A percentile compares a stretch with the other conserved stretches of the same genome.
Evolutionary conservation across 768 basidiomycete species (phyloP).

Genomic region (Rubroboletus pulcherrimus): DNA sequence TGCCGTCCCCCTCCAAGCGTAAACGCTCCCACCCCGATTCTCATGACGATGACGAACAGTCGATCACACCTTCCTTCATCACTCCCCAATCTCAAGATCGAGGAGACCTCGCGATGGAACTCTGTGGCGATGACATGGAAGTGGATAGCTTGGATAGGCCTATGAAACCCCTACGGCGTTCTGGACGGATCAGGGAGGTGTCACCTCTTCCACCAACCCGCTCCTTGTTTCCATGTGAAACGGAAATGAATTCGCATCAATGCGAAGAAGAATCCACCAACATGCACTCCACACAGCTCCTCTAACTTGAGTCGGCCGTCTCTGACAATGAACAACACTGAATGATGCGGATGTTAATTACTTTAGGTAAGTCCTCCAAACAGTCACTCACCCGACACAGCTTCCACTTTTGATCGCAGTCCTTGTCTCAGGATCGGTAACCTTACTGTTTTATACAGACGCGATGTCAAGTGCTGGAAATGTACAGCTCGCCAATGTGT

Average conservation of each 20-base stretch:
- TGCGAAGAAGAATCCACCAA: conserved; percentile 16
- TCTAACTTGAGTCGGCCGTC: conserved; percentile 13
- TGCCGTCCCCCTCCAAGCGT: conserved; percentile 37
- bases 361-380: conserved; percentile 27
- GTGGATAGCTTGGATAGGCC: conserved; percentile 27
- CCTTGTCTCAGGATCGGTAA: conserved; percentile 16
- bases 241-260: conserved; percentile 34
- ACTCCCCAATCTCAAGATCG: conserved; percentile 24
- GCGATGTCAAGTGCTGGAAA: conserved; percentile 20
- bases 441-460: conserved; percentile 18
- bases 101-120: conserved; percentile 20
- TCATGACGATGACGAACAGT: conserved; percentile 18
- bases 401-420: conserved; percentile 21
- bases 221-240: conserved; percentile 24
- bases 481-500: conserved; percentile 23
- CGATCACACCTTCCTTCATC: conserved; percentile 16
- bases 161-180: conserved; percentile 36
- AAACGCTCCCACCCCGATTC: conserved; percentile 24
- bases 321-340: conserved; percentile 25
- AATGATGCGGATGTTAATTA: conserved; percentile 15
- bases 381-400: conserved; percentile 7
- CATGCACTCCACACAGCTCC: conserved; percentile 19
- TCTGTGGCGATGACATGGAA: conserved; percentile 26
- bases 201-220: conserved; percentile 23
- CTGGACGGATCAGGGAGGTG: conserved; percentile 27